These are phyloP conservation scores for Capsella rubella DNA, from an alignment of 441 rosid genomes.

Conservation along the genomic window DNA sequence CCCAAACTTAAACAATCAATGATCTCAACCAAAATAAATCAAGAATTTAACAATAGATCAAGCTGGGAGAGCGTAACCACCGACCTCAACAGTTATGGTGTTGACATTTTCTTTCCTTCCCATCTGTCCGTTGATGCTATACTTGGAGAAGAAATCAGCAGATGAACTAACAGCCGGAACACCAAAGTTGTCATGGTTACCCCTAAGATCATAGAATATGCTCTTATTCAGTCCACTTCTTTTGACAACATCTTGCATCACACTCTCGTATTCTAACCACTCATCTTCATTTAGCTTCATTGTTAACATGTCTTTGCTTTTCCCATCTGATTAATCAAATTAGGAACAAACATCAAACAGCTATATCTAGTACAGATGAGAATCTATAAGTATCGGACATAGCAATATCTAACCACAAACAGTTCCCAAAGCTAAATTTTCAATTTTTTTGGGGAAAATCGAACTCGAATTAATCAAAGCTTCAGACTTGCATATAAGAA, in stretches of 20 bases:
- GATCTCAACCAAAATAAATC: slow-evolving; percentile 10
- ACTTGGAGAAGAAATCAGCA: slow-evolving; percentile 79
- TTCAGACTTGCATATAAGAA: slow-evolving; percentile 2
- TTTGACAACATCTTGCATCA: slow-evolving; percentile 69
- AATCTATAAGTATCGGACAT: slow-evolving; percentile 5
- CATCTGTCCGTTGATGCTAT: slow-evolving; percentile 79
- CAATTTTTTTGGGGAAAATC: neutral
- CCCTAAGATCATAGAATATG: slow-evolving; percentile 89
- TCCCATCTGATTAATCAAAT: slow-evolving; percentile 67
- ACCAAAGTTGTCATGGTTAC: slow-evolving; percentile 95
- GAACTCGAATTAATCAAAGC: neutral
- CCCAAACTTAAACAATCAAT: neutral
- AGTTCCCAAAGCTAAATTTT: slow-evolving; percentile 24
- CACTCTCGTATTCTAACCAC: slow-evolving; percentile 79
- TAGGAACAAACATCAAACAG: slow-evolving; percentile 11
- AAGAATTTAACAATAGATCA: neutral
- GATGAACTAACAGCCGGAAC: slow-evolving; percentile 68
- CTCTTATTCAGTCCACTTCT: slow-evolving; percentile 73
- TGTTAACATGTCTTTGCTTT: slow-evolving; percentile 77
- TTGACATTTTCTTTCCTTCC: slow-evolving; percentile 67
- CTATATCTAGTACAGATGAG: neutral
- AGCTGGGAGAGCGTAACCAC: slow-evolving; percentile 44
- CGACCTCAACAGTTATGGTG: slow-evolving; percentile 78
- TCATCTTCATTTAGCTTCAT: slow-evolving; percentile 91
- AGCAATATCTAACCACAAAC: slow-evolving; percentile 19